Base-by-base conservation (phyloP, 208 protist species). In the Trypanosoma avium region DNA sequence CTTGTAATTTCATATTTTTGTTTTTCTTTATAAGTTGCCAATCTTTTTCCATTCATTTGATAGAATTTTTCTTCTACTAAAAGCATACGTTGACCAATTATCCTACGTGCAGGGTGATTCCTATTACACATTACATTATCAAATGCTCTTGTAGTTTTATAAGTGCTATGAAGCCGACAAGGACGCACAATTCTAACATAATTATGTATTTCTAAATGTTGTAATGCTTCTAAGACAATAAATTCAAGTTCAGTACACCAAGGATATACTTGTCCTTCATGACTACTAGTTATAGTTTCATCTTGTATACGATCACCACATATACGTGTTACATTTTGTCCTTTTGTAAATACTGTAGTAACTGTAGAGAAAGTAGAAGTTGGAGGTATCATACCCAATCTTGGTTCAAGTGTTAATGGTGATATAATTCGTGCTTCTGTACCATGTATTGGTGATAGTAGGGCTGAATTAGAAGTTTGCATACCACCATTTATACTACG, bases 221-320 rank as follows among this genome's bases (percentile, higher is more conserved):
- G 81, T 32, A 93, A 54, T 1, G 86, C 86, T 57, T 93, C 86
- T 15, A 77, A 62, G 9, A 90, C 82, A 12, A 79, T 75, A 45
- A 49, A 42, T 22, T 73, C 45, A 43, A 80, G 61, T 40, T 67
- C 70, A 32, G 60, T 65, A 72, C 67, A 88, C 15, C 57, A 70
- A 21, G 17, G 27, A 9, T 64, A 70, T 38, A 82, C 65, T 45
- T 40, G 17, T 24, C 36, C 36, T 4, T 62, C 57, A 38, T 62
- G 42, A n/a, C 43, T 29, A 32, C 9, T 13, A 9, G 6, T 49
- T 19, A 2, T 22, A 22, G 19, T 17, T 13, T 52, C 43, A 9
- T 62, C 57, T 29, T 12, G 29, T 26, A 13, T 3, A 9, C 57
- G 21, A 24, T 62, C 57, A 5, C 24, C 10, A 15, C 10, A 12